These are phyloP conservation scores for Arthrobotrys iridis DNA, from an alignment of 2,329 filamentous ascomycete species.

Conservation along the genomic window DNA sequence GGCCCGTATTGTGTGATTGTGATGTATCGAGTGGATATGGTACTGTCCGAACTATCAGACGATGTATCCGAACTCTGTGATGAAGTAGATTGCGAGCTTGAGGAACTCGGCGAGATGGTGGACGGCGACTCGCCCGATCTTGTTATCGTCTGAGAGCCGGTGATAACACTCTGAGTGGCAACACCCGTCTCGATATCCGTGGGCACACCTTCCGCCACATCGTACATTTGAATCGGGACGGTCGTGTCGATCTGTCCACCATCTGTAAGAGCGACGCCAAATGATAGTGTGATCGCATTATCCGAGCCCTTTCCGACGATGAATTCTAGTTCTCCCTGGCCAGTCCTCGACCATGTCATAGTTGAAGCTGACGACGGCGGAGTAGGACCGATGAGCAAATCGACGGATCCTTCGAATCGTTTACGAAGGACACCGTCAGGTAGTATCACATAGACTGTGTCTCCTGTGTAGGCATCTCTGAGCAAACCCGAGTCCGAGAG, in stretches of 20 bases:
- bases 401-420: constrained; percentile 36
- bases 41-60: neutral
- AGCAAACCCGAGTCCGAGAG: constrained; percentile 15
- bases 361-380: constrained; percentile 9
- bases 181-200: constrained; percentile 24
- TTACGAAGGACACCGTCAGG: constrained; percentile 25
- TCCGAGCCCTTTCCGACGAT: constrained; percentile 6
- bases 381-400: constrained; percentile 30
- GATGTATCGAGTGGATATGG: neutral
- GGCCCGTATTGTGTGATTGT: constrained; percentile 31
- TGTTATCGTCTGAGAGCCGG: neutral
- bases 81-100: neutral
- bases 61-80: neutral
- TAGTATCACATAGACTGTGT: constrained; percentile 39
- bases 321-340: constrained; percentile 17
- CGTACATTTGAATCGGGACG: constrained; percentile 52
- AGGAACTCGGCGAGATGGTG: neutral
- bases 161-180: constrained; percentile 25
- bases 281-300: constrained; percentile 30
- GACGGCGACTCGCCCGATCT: neutral
- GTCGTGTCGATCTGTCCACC: constrained; percentile 34
- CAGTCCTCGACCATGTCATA: constrained; percentile 15
- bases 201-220: constrained; percentile 18
- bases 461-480: constrained; percentile 25
- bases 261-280: constrained; percentile 25